These are phyloP conservation scores for Aspergillus avenaceus DNA, from an alignment of 495 filamentous ascomycete species.

Conservation along the genomic window DNA sequence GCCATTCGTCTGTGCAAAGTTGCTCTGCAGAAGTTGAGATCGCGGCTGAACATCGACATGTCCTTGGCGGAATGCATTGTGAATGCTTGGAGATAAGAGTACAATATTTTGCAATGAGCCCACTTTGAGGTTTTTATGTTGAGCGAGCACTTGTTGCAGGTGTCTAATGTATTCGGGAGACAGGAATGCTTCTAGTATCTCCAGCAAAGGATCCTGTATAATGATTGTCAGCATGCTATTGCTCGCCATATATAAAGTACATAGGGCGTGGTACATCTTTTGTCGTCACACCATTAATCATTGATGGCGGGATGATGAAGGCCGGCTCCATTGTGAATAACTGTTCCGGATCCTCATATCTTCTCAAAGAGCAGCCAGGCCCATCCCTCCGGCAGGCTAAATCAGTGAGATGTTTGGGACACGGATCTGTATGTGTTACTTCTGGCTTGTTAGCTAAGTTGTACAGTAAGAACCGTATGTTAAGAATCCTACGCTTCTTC, in stretches of 20 bases:
- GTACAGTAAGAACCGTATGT: background rate
- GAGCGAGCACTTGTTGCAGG: background rate
- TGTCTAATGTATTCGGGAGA: background rate
- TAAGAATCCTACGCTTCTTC: background rate
- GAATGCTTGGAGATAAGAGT: slow-evolving; percentile 10
- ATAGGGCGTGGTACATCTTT: too few relatives aligned
- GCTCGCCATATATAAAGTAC: too few relatives aligned
- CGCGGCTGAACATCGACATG: slow-evolving; percentile 3
- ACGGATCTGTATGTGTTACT: background rate
- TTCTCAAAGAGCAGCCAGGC: background rate
- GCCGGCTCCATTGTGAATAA: background rate
- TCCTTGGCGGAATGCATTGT: slow-evolving; percentile 12
- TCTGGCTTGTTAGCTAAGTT: background rate
- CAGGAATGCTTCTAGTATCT: slow-evolving; percentile 1
- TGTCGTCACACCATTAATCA: slow-evolving; percentile 1
- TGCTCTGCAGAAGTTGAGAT: background rate
- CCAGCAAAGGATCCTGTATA: background rate
- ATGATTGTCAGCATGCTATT: background rate
- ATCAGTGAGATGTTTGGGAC: background rate
- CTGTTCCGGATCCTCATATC: background rate
- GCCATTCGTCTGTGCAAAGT: too few relatives aligned
- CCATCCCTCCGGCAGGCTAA: background rate
- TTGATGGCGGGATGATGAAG: slow-evolving; percentile 11
- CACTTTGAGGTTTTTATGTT: background rate
- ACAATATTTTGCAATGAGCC: slow-evolving; percentile 8